Evolutionary conservation across 2,329 filamentous ascomycete species (phyloP).

Genomic region (Aureobasidium sp.): DNA sequence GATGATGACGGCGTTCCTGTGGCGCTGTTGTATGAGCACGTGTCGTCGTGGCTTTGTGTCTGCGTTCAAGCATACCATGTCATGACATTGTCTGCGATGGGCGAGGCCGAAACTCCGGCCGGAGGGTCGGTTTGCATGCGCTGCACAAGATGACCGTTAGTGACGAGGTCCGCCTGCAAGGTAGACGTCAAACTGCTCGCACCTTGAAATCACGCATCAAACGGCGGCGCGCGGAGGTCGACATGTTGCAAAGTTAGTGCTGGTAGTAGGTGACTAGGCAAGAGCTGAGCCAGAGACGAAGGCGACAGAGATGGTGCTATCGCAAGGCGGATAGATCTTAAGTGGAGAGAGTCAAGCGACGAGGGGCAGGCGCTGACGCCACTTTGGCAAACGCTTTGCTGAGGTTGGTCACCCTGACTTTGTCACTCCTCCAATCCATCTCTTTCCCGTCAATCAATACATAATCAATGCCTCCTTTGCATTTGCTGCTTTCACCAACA

Average conservation of each 20-base stretch:
- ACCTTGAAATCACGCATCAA: conserved; percentile 99
- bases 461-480: neutral
- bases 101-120: conserved; percentile 91
- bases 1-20: conserved; percentile 96
- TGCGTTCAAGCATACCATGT: conserved; percentile 61
- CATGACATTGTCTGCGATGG: conserved; percentile 95
- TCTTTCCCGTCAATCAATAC: too few species aligned
- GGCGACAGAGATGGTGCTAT: conserved; percentile 1
- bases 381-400: conserved; percentile 10
- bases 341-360: neutral
- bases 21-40: conserved; percentile 18
- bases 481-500: too few species aligned
- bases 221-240: conserved; percentile 87
- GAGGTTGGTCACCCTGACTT: neutral
- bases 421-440: neutral
- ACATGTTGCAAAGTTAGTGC: conserved; percentile 51
- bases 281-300: neutral
- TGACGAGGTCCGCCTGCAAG: neutral
- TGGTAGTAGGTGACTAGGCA: neutral
- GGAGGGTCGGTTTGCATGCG: conserved; percentile 99
- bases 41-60: neutral
- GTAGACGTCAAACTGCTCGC: conserved; percentile 25
- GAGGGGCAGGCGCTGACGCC: conserved; percentile 12
- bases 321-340: neutral
- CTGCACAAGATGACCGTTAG: conserved; percentile 40